These are phyloP conservation scores for Metschnikowia arizonensis DNA, from an alignment of 805 yeast species.

Conservation along the genomic window DNA sequence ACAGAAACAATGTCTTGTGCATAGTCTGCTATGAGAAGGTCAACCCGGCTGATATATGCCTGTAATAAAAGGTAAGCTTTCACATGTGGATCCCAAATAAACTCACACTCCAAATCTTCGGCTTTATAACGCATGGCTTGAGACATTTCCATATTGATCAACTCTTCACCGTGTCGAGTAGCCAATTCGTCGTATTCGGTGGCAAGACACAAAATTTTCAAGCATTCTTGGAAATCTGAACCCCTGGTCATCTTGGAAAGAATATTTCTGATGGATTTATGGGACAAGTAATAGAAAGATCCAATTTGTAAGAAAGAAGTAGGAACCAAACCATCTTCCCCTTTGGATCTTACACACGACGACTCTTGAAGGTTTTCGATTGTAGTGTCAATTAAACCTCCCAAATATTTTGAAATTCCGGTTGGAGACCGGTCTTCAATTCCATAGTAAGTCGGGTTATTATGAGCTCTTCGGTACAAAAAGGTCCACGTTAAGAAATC, in stretches of 20 bases:
- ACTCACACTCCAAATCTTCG: conserved; percentile 52
- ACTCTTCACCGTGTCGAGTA: conserved; percentile 87
- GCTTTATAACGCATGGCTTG: conserved; percentile 61
- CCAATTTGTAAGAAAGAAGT: conserved; percentile 83
- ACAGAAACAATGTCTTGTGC: conserved; percentile 91
- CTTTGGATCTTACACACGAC: conserved; percentile 54
- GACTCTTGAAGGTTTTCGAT: conserved; percentile 67
- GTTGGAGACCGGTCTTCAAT: conserved; percentile 55
- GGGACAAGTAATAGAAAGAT: conserved; percentile 90
- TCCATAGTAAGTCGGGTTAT: conserved; percentile 74
- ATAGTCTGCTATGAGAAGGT: conserved; percentile 92
- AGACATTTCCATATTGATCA: conserved; percentile 50
- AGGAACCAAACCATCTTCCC: conserved; percentile 50
- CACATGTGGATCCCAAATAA: conserved; percentile 85
- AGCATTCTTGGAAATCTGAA: conserved; percentile 54
- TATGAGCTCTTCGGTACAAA: conserved; percentile 66
- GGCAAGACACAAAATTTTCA: conserved; percentile 58
- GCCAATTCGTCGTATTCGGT: conserved; percentile 85
- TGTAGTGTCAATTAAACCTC: conserved; percentile 63
- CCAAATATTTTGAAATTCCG: conserved; percentile 57
- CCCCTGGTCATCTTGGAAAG: conserved; percentile 8
- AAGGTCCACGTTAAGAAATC: conserved; percentile 77
- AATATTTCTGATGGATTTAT: conserved; percentile 68
- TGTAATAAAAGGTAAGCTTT: conserved; percentile 70
- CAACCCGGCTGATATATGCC: conserved; percentile 66